A percentile compares a stretch with the other conserved stretches of the same genome.
phyloP scores from a whole-genome alignment of 164 flowering plant species.

The Berberis vulgaris region DNA sequence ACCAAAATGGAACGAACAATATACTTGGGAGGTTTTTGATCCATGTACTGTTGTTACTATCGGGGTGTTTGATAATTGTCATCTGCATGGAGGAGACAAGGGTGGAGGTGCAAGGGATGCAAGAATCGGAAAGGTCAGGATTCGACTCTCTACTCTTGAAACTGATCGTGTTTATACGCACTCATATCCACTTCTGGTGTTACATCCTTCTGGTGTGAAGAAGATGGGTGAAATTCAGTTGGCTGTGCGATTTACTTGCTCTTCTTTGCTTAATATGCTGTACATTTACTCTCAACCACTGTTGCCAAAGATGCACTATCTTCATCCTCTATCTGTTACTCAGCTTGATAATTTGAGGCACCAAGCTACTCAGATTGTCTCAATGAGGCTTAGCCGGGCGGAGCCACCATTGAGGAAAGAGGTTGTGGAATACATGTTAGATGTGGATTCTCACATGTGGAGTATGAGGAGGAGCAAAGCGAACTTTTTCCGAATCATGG shows the following conservation, averaged over 20 bases:
- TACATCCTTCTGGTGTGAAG: constrained; percentile 70
- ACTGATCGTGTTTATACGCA: constrained; percentile 67
- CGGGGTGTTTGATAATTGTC: constrained; percentile 73
- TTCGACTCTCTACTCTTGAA: constrained; percentile 66
- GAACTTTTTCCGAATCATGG: constrained; percentile 73
- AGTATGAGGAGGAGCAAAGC: constrained; percentile 83
- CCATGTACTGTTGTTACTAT: constrained; percentile 71
- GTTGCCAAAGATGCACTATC: constrained; percentile 74
- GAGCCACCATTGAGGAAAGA: constrained; percentile 81
- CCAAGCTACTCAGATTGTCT: constrained; percentile 78
- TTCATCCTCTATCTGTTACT: constrained; percentile 56
- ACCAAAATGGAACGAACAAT: constrained; percentile 81
- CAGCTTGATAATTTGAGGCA: constrained; percentile 78
- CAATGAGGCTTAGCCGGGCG: constrained; percentile 63
- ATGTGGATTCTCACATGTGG: constrained; percentile 80
- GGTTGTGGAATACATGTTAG: constrained; percentile 76
- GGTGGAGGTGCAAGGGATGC: constrained; percentile 47
- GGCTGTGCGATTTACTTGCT: constrained; percentile 76
- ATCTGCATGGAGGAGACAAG: constrained; percentile 47
- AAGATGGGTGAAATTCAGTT: constrained; percentile 80
- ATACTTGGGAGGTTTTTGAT: constrained; percentile 80
- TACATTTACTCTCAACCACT: constrained; percentile 65
- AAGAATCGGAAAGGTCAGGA: constrained; percentile 80
- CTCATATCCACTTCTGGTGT: constrained; percentile 54
- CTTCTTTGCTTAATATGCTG: constrained; percentile 66